Percentiles rank a stretch among this genome's conserved stretches.
Conservation (phyloP, 1,284 basidiomycete genomes). For the Puccinia novopanici region DNA sequence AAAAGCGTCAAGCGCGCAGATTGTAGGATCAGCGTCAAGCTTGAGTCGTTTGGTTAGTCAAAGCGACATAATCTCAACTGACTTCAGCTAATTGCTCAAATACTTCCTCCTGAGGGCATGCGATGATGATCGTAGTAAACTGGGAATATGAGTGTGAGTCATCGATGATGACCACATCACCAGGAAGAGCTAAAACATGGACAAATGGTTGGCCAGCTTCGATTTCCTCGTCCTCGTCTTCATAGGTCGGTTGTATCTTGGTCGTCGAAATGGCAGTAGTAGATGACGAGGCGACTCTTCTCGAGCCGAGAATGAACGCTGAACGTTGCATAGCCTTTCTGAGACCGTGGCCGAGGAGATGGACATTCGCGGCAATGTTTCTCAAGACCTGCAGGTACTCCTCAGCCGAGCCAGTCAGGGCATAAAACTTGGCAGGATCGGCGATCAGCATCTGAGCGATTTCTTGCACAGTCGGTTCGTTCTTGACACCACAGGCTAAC, state of each 20-base stretch:
- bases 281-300: constrained; percentile 62
- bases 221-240: constrained; percentile 54
- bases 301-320: constrained; percentile 73
- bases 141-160: constrained; percentile 59
- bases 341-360: constrained; percentile 66
- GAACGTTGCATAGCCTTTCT: constrained; percentile 69
- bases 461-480: constrained; percentile 83
- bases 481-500: constrained; percentile 80
- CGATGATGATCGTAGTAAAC: constrained; percentile 57
- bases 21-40: neutral
- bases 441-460: constrained; percentile 60
- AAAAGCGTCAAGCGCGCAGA: neutral
- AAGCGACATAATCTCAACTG: constrained; percentile 2
- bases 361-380: constrained; percentile 76
- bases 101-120: constrained; percentile 58
- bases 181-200: constrained; percentile 56
- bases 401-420: constrained; percentile 59
- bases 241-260: constrained; percentile 56
- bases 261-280: neutral
- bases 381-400: constrained; percentile 64
- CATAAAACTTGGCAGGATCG: constrained; percentile 58
- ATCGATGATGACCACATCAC: constrained; percentile 58
- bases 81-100: constrained; percentile 55
- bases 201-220: constrained; percentile 56
- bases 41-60: neutral